Evolutionary conservation across 345 rosid genomes (phyloP), one percentile per base, ranked within the genome.

Genomic region (Acer campestre): DNA sequence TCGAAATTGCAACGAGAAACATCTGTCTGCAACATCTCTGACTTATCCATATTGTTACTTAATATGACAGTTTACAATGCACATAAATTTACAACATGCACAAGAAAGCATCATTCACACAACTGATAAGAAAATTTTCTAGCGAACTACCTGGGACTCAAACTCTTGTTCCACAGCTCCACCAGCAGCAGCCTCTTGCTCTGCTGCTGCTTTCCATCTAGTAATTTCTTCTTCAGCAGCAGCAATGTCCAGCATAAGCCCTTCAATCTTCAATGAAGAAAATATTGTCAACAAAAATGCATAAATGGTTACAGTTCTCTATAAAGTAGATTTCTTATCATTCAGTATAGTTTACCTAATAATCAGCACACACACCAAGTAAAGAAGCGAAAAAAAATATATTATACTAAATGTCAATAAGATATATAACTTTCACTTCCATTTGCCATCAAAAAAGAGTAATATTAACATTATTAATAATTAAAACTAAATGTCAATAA

Each of bases 191-290:
- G 99, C 98, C 83, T 94, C 99, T 75, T 97, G 91, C 88, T 94
- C 99, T 62, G 98, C 99, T 78, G 99, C 99, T 56, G 88, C 89
- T 92, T 94, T 97, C 99, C 99, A 97, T 86, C 99, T 89, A 25
- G 88, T 75, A 80, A 97, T 97, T 89, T 97, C 99, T 90, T 94
- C 99, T 85, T 94, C 99, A 74, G 99, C 94, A 71, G 96, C 96
- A 84, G 97, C 90, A 80, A 97, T 91, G 81, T 97, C 98, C 77
- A 89, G 85, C 98, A 97, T 94, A 72, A 97, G 94, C 81, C 98
- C 99, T 87, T 97, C 98, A 76, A 97, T 89, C 99, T 97, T 80
- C 67, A 87, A 44, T 25, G 9, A 11, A 71, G 61, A 44, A 68
- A 74, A 53, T 61, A 76, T 67, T 51, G 29, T 61, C 31, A 78